Percentiles rank a stretch among this genome's conserved stretches.
These are phyloP conservation scores for Fusarium nygamai DNA, from an alignment of 2,329 filamentous ascomycete species.

Conservation along the genomic window DNA sequence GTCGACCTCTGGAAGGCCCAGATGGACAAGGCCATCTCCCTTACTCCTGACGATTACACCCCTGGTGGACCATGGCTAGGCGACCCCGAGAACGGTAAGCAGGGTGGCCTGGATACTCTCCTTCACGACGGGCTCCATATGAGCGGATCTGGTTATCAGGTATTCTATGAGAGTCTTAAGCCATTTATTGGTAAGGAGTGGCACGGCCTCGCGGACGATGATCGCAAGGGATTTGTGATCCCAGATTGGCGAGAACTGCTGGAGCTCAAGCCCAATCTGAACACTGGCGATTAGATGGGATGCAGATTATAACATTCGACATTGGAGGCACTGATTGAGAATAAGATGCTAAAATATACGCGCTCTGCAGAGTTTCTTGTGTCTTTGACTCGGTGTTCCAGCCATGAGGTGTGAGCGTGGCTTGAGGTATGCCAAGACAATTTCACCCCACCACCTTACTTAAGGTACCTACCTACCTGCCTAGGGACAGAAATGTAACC, in stretches of 20 bases:
- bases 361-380: background rate
- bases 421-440: conserved; percentile 5
- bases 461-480: background rate
- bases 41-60: conserved; percentile 66
- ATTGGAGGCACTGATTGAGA: background rate
- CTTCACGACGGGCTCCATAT: conserved; percentile 69
- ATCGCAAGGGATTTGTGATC: conserved; percentile 54
- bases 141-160: conserved; percentile 61
- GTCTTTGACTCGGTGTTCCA: background rate
- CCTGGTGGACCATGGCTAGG: conserved; percentile 59
- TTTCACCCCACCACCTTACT: conserved; percentile 17
- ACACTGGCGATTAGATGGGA: conserved; percentile 18
- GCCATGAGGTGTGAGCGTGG: background rate
- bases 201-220: conserved; percentile 48
- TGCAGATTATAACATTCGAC: background rate
- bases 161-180: conserved; percentile 61
- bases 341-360: background rate
- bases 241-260: conserved; percentile 59
- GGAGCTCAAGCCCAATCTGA: conserved; percentile 14
- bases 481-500: background rate
- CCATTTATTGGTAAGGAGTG: conserved; percentile 60
- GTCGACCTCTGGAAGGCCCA: conserved; percentile 84
- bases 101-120: conserved; percentile 61
- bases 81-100: conserved; percentile 59
- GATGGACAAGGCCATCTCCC: conserved; percentile 74